These are phyloP conservation scores for Bauhinia variegata DNA, from an alignment of 306 rosid genomes.

Conservation along the genomic window DNA sequence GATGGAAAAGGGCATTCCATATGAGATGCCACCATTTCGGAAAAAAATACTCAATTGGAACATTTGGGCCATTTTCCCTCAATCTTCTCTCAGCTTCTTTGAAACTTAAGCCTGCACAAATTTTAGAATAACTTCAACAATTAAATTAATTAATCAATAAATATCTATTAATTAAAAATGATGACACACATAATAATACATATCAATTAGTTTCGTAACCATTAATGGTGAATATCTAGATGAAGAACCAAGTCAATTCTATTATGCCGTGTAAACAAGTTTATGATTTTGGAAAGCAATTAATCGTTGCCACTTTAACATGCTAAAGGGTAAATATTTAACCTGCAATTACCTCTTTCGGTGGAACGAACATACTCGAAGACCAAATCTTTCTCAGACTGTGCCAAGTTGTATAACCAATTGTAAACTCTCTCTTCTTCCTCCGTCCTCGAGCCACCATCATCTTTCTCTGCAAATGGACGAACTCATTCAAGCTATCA, in stretches of 20 bases:
- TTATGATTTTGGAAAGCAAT: too few relatives aligned
- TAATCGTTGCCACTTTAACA: neutral
- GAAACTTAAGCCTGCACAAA: constrained; percentile 72
- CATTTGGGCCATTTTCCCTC: constrained; percentile 75
- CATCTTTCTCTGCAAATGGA: constrained; percentile 56
- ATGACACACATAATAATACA: too few relatives aligned
- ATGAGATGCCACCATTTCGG: constrained; percentile 81
- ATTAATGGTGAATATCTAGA: too few relatives aligned
- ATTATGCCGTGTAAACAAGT: too few relatives aligned
- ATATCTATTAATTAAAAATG: too few relatives aligned
- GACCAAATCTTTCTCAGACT: constrained; percentile 60
- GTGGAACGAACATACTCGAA: constrained; percentile 85
- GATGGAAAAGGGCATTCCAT: constrained; percentile 79
- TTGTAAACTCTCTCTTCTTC: constrained; percentile 75
- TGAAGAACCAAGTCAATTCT: too few relatives aligned
- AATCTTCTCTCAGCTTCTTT: constrained; percentile 76
- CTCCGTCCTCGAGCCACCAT: constrained; percentile 68
- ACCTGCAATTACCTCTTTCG: constrained; percentile 63
- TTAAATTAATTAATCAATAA: neutral
- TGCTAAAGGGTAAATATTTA: too few relatives aligned
- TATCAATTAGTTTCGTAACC: too few relatives aligned
- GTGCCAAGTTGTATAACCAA: constrained; percentile 81
- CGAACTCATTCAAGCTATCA: constrained; percentile 9
- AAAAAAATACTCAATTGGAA: constrained; percentile 60
- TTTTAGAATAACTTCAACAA: constrained; percentile 21